Evolutionary conservation across 441 rosid genomes (phyloP).

Genomic region (Isatis lusitanica): DNA sequence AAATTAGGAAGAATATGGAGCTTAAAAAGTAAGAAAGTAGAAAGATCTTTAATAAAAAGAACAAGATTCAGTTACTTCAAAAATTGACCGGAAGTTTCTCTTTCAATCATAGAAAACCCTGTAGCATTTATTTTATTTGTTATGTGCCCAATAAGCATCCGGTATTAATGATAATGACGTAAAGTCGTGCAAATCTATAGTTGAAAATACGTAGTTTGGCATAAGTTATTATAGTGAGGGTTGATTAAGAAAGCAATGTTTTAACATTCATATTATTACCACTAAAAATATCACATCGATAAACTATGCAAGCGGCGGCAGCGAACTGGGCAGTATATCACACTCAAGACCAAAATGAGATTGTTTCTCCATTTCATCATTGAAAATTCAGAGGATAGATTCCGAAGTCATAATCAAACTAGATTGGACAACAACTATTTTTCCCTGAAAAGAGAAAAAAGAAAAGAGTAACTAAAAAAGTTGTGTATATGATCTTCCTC

Average conservation of each 20-base stretch:
- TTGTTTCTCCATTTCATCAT: not conserved
- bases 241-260: not conserved
- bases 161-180: slow-evolving; percentile 12
- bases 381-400: not conserved
- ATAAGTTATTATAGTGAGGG: not conserved
- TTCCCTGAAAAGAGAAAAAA: too few species aligned
- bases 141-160: slow-evolving; percentile 6
- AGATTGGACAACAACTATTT: not conserved
- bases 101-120: not conserved
- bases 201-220: not conserved
- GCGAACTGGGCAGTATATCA: not conserved
- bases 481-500: slow-evolving; percentile 8
- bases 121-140: not conserved
- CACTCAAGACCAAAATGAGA: not conserved
- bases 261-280: not conserved
- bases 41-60: not conserved
- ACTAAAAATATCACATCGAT: not conserved
- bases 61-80: not conserved
- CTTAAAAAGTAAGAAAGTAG: not conserved
- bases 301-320: slow-evolving; percentile 15
- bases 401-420: slow-evolving; percentile 10
- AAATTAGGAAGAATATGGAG: not conserved
- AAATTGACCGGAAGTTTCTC: not conserved
- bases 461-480: too few species aligned
- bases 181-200: not conserved